phyloP scores from a whole-genome alignment of 139 green algal species.

The Chlorella ohadii region DNA sequence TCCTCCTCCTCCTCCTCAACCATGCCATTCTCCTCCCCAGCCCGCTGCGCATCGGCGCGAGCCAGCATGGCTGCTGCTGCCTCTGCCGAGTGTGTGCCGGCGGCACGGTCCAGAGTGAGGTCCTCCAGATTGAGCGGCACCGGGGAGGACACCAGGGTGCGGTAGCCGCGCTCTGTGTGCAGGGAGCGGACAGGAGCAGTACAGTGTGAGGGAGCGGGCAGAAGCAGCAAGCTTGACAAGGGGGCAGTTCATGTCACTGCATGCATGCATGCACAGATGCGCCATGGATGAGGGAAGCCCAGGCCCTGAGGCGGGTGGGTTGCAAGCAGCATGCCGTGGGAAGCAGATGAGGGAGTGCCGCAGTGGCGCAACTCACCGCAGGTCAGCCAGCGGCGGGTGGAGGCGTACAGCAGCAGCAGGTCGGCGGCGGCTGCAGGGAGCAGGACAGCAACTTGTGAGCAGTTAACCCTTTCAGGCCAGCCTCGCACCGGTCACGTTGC shows the following conservation, averaged over 20 bases:
- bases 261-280: too few relatives aligned
- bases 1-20: not conserved
- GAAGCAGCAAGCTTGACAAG: too few relatives aligned
- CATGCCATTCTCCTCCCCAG: too few relatives aligned
- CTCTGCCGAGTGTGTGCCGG: not conserved
- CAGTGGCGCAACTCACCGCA: constrained; percentile 36
- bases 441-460: too few relatives aligned
- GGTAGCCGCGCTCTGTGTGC: constrained; percentile 73
- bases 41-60: not conserved
- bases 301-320: too few relatives aligned
- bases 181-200: not conserved
- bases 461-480: too few relatives aligned
- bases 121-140: constrained; percentile 68
- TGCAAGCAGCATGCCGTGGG: not conserved
- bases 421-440: constrained; percentile 56
- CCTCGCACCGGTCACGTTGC: too few relatives aligned
- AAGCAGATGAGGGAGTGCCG: not conserved
- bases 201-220: not conserved
- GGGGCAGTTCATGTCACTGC: too few relatives aligned
- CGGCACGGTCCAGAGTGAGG: constrained; percentile 47
- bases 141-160: constrained; percentile 63
- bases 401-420: constrained; percentile 71
- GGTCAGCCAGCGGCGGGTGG: constrained; percentile 74
- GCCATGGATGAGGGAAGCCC: too few relatives aligned
- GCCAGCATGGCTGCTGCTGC: not conserved